Base-by-base conservation (phyloP, 352 stramenopile species). In the Phytopythium sindhum region DNA sequence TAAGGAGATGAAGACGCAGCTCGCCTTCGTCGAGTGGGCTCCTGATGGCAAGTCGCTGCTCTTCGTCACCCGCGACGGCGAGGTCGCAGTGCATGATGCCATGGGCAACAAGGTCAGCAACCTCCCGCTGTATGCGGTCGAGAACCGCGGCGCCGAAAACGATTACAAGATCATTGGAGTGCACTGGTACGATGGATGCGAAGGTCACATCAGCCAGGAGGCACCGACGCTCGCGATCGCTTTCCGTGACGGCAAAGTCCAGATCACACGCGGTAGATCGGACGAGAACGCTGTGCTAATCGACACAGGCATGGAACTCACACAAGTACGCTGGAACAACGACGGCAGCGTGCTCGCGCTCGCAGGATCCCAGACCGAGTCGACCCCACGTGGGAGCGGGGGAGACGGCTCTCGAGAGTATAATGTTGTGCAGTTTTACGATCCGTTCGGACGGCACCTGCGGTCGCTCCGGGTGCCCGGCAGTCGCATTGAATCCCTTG, bases 11-110 rank as follows among this genome's bases (percentile, higher is more conserved):
- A 93, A 95, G 65, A 90, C 87, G 15, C 78, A 93, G 53, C 65
- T 98, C n/a, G 76, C 75, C 17, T 95, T 96, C 62, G 92, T 98
- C n/a, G 89, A 98, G 74, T 98, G 95, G 95, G 91, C 86, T 10
- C 94, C 95, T 0, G 93, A 98, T 63, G 86, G 84, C 47, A 91
- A 94, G 47, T 81, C 86, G 61, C 75, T 97, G 23, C 66, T 98
- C 10, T 97, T 98, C 60, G 87, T 95, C 39, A 96, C 84, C 4
- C 87, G 88, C 52, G 85, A 95, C 24, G 78, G 81, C 19, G 86
- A 96, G 44, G 78, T 97, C 45, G 78, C 86, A 2, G 88, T 96
- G 64, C 92, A 97, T 65, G 89, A 97, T 54, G 73, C 74, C n/a
- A 77, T 88, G 59, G 91, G 91, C 33, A 96, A 94, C 68, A 93